Conservation (phyloP, 208 protist species). For the Tritrichomonas musculus region DNA sequence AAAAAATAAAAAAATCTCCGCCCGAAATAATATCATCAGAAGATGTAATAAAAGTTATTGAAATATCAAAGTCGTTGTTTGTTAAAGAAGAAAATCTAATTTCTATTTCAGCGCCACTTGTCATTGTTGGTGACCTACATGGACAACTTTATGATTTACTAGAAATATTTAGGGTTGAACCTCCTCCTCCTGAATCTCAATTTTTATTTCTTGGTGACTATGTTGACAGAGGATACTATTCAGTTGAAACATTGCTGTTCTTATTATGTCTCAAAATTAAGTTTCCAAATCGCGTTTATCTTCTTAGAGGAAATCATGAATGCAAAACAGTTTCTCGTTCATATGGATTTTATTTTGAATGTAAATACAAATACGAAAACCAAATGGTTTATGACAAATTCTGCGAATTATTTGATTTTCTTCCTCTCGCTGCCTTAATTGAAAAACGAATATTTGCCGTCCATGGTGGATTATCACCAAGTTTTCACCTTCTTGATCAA, state of each 20-base stretch:
- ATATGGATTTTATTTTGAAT: slow-evolving; percentile 83
- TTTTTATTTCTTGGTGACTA: slow-evolving; percentile 2
- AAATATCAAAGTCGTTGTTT: background rate
- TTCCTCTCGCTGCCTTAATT: slow-evolving; percentile 94
- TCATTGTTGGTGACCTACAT: background rate
- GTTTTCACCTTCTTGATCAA: slow-evolving; percentile 62
- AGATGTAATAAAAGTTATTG: background rate
- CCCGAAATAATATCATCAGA: background rate
- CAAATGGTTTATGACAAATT: slow-evolving; percentile 95
- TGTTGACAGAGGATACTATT: background rate
- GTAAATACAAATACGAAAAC: slow-evolving; percentile 88
- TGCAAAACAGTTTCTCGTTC: slow-evolving; percentile 86
- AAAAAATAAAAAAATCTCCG: background rate
- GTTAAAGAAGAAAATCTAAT: background rate
- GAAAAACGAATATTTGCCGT: slow-evolving; percentile 99
- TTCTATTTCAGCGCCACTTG: background rate
- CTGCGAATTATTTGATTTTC: slow-evolving; percentile 79
- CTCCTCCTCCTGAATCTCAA: background rate
- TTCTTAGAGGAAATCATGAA: slow-evolving; percentile 96
- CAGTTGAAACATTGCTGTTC: background rate
- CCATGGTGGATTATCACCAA: slow-evolving; percentile 56
- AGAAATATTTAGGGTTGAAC: background rate
- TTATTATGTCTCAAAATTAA: background rate
- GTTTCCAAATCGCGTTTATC: slow-evolving; percentile 74
- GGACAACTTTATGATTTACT: background rate